phyloP scores from a whole-genome alignment of 2,329 filamentous ascomycete species.

The Phyllachora maydis region DNA sequence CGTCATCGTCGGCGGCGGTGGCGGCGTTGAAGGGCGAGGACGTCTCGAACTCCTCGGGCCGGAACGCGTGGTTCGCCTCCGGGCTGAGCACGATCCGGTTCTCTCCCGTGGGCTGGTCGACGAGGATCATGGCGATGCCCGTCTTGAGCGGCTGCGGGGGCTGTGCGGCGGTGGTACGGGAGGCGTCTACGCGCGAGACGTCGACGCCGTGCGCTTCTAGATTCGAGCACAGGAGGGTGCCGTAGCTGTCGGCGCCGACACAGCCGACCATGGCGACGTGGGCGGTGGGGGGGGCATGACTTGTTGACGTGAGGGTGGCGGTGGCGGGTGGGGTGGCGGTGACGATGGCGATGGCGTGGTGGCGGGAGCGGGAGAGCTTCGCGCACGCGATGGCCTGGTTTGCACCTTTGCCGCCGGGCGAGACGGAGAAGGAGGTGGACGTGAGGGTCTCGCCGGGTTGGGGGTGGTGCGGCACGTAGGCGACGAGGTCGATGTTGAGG shows the following conservation, averaged over 20 bases:
- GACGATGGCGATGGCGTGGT: too few species aligned
- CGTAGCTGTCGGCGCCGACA: constrained; percentile 50
- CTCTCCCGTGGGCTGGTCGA: constrained; percentile 51
- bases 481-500: constrained; percentile 86
- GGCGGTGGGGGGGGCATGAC: constrained; percentile 11
- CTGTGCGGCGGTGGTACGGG: too few species aligned
- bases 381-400: constrained; percentile 87
- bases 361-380: constrained; percentile 48
- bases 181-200: constrained; percentile 26
- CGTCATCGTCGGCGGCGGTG: too few species aligned
- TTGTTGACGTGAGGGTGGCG: constrained; percentile 12
- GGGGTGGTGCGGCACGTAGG: constrained; percentile 68
- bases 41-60: constrained; percentile 15
- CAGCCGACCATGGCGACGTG: constrained; percentile 52
- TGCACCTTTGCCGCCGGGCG: constrained; percentile 80
- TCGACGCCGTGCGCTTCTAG: constrained; percentile 42
- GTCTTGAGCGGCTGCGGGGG: constrained; percentile 28
- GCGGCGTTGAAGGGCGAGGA: too few species aligned
- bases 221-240: constrained; percentile 32
- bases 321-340: too few species aligned
- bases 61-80: constrained; percentile 42
- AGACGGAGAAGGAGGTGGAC: constrained; percentile 55
- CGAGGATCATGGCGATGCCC: constrained; percentile 55
- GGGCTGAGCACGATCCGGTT: constrained; percentile 59
- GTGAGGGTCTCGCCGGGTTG: constrained; percentile 74